Base-by-base conservation (phyloP, 176 grass and related monocot genomes). In the Secale cereale region DNA sequence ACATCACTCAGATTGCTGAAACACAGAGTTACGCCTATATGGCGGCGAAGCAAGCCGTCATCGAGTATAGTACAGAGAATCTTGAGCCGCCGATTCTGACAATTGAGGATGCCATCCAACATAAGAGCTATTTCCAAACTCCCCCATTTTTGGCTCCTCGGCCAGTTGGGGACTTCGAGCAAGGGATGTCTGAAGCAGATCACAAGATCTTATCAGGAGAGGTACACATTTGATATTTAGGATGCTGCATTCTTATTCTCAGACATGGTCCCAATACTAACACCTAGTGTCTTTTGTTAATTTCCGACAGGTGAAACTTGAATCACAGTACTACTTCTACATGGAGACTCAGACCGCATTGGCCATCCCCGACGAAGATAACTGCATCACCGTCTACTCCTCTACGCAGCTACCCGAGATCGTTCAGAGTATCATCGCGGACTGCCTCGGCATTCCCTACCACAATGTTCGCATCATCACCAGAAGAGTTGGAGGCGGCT, bases 131-230 rank as follows among this genome's bases (percentile, higher is more conserved):
- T 88, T 81, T 98, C 69, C 46, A 37, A 12, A 3, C 31, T 23
- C 91, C 87, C 40, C 83, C 92, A 39, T 85, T 81, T 81, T 56
- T 93, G 15, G 43, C 60, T 78, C 85, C 89, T 62, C 86, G 83
- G 70, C 85, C 90, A 77, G 59, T 91, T 75, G 95, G 95, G 46
- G 85, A 98, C 59, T 86, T 91, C 41, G 84, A 90, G 11, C 40
- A 91, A 83, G 95, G 92, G 79, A 94, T 98, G 95, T 86, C 85
- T 61, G 85, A 93, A 86, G 95, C 95, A 80, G 92, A 98, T 72
- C 95, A 98, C 73, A 95, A 93, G 82, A 95, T 98, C 70, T 48
- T 90, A 41, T 92, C 86, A 25, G 89, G 64, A 30, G 90, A 97
- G 91, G 94, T 94, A 90, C 25, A 20, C 9, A 23, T 4, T 83